Evolutionary conservation across 2,329 filamentous ascomycete species (phyloP).

Genomic region (Nemania abortiva): DNA sequence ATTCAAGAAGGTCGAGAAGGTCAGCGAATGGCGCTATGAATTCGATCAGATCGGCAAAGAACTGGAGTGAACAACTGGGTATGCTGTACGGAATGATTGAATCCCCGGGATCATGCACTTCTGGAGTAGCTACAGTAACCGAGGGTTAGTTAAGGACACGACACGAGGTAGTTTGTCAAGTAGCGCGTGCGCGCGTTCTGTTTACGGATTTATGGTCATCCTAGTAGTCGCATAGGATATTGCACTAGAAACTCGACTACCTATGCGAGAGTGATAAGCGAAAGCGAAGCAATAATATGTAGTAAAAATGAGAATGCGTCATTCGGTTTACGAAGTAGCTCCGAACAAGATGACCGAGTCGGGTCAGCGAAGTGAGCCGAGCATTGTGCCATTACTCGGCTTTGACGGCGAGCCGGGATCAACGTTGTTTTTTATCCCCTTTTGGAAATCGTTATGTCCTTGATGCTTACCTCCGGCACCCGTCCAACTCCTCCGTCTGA

Average conservation of each 20-base stretch:
- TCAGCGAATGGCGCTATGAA: constrained; percentile 49
- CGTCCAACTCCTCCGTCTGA: constrained; percentile 9
- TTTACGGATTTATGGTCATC: too few species aligned
- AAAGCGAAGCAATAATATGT: too few species aligned
- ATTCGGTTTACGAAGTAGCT: not conserved
- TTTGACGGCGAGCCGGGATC: not conserved
- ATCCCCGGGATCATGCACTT: too few species aligned
- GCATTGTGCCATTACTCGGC: not conserved
- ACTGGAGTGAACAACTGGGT: constrained; percentile 28
- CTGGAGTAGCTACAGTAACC: too few species aligned
- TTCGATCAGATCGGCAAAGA: constrained; percentile 50
- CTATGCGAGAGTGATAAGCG: too few species aligned
- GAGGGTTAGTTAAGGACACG: too few species aligned
- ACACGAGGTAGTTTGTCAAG: too few species aligned
- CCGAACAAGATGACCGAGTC: not conserved
- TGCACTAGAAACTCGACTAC: too few species aligned
- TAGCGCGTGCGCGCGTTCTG: too few species aligned
- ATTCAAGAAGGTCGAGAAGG: constrained; percentile 49
- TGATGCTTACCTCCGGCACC: constrained; percentile 1
- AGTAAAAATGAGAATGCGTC: not conserved
- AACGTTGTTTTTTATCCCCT: not conserved
- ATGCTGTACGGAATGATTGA: too few species aligned
- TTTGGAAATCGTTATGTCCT: constrained; percentile 21
- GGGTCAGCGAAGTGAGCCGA: not conserved
- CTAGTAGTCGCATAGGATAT: too few species aligned